Percentiles rank a stretch among this genome's conserved stretches.
Evolutionary conservation across 345 rosid species (phyloP).

Genomic region (Eutrema japonicum): DNA sequence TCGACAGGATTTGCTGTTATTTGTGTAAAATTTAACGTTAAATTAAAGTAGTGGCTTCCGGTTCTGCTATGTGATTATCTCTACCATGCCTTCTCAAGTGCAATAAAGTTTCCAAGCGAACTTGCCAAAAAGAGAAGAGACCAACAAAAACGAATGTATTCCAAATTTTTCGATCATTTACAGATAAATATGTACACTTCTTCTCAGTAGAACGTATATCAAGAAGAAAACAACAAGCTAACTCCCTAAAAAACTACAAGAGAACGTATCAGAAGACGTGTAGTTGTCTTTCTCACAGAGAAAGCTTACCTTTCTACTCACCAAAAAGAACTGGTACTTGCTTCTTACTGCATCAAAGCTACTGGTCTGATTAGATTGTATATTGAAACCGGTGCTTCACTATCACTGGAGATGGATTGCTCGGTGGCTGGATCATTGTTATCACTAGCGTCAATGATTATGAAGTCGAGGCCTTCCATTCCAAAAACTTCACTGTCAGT

Average conservation of each 20-base stretch:
- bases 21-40: conserved; percentile 12
- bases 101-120: conserved; percentile 5
- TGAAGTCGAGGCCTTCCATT: conserved; percentile 55
- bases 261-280: conserved; percentile 9
- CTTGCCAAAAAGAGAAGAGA: neutral
- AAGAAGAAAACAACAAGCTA: conserved; percentile 12
- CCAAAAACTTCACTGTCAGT: conserved; percentile 37
- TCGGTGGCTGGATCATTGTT: conserved; percentile 31
- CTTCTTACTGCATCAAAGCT: conserved; percentile 43
- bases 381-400: conserved; percentile 46
- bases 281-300: neutral
- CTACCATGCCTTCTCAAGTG: neutral
- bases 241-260: neutral
- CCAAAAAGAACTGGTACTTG: conserved; percentile 23
- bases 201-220: conserved; percentile 4
- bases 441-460: conserved; percentile 55
- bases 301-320: conserved; percentile 40
- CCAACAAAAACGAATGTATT: conserved; percentile 19
- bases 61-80: conserved; percentile 17
- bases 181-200: conserved; percentile 30
- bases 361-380: conserved; percentile 64
- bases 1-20: neutral
- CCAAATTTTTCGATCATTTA: conserved; percentile 16
- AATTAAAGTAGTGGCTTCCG: neutral
- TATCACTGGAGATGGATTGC: conserved; percentile 38